These are phyloP conservation scores for Pseudogymnoascus sp. DNA, from an alignment of 2,329 filamentous ascomycete species.

Conservation along the genomic window DNA sequence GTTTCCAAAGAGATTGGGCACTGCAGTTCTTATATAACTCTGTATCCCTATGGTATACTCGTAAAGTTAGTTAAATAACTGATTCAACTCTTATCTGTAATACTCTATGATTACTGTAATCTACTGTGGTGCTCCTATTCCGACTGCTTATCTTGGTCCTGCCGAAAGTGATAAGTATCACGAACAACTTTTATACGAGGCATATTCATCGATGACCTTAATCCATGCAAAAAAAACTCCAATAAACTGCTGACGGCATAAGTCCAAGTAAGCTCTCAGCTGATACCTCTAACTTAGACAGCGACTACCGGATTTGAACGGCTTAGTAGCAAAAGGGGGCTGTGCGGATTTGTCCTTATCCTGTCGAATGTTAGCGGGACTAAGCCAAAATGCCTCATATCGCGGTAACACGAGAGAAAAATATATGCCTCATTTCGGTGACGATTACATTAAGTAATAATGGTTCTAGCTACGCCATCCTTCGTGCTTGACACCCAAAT, in stretches of 20 bases:
- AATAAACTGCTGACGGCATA: background rate
- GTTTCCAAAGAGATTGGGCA: background rate
- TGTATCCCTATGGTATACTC: background rate
- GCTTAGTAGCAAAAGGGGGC: background rate
- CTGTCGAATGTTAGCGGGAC: background rate
- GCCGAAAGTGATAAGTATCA: background rate
- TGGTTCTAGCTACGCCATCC: background rate
- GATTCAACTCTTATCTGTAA: background rate
- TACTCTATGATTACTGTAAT: background rate
- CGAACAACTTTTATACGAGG: background rate
- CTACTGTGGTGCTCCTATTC: constrained; percentile 35
- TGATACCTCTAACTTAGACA: background rate
- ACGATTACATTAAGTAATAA: background rate
- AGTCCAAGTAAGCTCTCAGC: background rate
- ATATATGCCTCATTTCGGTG: background rate
- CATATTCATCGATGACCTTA: background rate
- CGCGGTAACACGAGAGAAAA: background rate
- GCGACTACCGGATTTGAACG: background rate
- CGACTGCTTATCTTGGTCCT: background rate
- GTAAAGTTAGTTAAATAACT: background rate
- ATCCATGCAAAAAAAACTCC: background rate
- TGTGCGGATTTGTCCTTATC: background rate
- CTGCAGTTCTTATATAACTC: background rate
- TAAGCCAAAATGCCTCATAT: background rate
- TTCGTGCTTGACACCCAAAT: background rate